phyloP scores from a whole-genome alignment of 306 rosid genomes.

The Dryas alaskensis region DNA sequence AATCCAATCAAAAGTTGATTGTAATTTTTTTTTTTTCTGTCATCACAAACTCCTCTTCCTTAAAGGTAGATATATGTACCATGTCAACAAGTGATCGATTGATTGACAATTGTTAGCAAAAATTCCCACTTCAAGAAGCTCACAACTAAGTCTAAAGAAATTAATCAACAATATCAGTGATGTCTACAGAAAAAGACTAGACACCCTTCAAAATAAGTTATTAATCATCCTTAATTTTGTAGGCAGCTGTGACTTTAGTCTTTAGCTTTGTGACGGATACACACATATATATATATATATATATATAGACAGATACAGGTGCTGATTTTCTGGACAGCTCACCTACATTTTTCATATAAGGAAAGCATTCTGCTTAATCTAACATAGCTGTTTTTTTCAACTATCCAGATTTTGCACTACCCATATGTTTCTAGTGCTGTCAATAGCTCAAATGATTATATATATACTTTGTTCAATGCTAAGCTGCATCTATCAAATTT shows the following conservation, averaged over 20 bases:
- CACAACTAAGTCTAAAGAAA: not conserved
- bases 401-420: not conserved
- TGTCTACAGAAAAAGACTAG: slow-evolving; percentile 55
- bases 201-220: slow-evolving; percentile 54
- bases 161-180: slow-evolving; percentile 22
- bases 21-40: not conserved
- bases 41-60: not conserved
- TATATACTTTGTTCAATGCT: slow-evolving; percentile 5
- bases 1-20: not conserved
- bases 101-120: not conserved
- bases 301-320: slow-evolving; percentile 26
- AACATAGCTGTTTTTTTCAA: slow-evolving; percentile 19
- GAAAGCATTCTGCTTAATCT: slow-evolving; percentile 32
- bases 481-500: not conserved
- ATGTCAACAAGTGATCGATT: not conserved
- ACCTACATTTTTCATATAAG: slow-evolving; percentile 41
- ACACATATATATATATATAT: not conserved
- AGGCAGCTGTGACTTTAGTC: slow-evolving; percentile 38
- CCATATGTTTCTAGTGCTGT: slow-evolving; percentile 10
- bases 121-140: slow-evolving; percentile 6
- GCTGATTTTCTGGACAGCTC: slow-evolving; percentile 40
- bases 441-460: slow-evolving; percentile 7
- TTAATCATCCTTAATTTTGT: slow-evolving; percentile 16
- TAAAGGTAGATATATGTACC: not conserved
- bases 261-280: slow-evolving; percentile 14